Conservation (phyloP, 225 moss, liverwort and hornwort species). For the Marchantia polymorpha region DNA sequence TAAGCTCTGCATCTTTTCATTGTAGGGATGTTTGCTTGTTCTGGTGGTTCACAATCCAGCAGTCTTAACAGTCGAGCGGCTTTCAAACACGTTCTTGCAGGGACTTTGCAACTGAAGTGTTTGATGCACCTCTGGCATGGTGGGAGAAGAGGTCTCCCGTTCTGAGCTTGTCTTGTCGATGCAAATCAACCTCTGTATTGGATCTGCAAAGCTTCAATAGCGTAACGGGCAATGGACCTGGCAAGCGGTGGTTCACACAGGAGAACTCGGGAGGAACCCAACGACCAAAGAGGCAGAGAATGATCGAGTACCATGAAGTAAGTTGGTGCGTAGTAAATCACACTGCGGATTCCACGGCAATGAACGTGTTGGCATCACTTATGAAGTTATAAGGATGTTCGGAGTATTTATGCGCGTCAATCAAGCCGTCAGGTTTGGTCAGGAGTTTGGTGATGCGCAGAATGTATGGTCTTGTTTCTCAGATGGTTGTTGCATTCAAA, state of each 20-base stretch:
- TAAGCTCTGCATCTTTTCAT: no score
- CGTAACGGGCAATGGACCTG: slow-evolving; percentile 7
- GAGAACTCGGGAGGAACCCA: slow-evolving; percentile 22
- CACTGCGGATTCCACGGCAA: slow-evolving; percentile 14
- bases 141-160: slow-evolving; percentile 19
- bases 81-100: slow-evolving; percentile 1
- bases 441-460: not conserved
- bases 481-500: slow-evolving; percentile 14
- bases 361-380: slow-evolving; percentile 18
- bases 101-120: slow-evolving; percentile 20
- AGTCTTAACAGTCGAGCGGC: no score
- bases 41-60: no score
- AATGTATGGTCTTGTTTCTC: slow-evolving; percentile 26
- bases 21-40: no score
- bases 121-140: slow-evolving; percentile 23
- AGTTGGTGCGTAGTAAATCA: slow-evolving; percentile 22
- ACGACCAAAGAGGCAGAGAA: slow-evolving; percentile 20
- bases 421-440: slow-evolving; percentile 5
- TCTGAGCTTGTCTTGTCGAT: slow-evolving; percentile 28
- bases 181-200: slow-evolving; percentile 18
- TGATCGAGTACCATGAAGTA: slow-evolving; percentile 19
- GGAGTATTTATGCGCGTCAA: slow-evolving; percentile 9
- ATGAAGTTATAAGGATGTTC: slow-evolving; percentile 9
- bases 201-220: slow-evolving; percentile 13
- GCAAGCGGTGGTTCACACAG: slow-evolving; percentile 16